Evolutionary conservation across 1,139 yeast species (phyloP).

Genomic region (Starmera stellimalicola): DNA sequence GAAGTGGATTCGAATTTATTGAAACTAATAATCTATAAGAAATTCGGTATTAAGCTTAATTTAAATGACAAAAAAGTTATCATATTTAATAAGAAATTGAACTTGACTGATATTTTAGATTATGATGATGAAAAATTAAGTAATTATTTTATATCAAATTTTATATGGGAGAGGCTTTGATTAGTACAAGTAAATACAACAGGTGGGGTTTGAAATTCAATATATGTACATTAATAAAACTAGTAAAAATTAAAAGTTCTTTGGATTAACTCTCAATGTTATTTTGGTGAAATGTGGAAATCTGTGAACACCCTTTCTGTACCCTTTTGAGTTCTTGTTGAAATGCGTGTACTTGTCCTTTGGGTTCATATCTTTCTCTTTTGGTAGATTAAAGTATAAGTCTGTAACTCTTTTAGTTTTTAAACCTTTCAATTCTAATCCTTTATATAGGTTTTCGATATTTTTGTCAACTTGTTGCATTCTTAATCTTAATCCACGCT

Average conservation of each 20-base stretch:
- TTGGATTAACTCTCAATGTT: constrained; percentile 74
- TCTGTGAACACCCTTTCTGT: constrained; percentile 81
- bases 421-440: constrained; percentile 32
- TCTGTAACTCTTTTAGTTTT: constrained; percentile 17
- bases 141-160: constrained; percentile 56
- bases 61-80: constrained; percentile 34
- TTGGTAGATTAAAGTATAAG: constrained; percentile 45
- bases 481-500: constrained; percentile 74
- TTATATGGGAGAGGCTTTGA: constrained; percentile 57
- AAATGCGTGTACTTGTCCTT: constrained; percentile 84
- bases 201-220: background rate
- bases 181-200: background rate
- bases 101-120: constrained; percentile 40
- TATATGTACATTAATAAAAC: background rate
- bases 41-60: constrained; percentile 27
- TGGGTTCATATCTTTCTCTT: constrained; percentile 70
- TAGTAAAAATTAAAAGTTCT: constrained; percentile 42
- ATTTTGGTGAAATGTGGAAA: constrained; percentile 88
- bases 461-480: constrained; percentile 75
- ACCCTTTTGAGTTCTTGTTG: constrained; percentile 61
- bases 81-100: constrained; percentile 40
- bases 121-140: constrained; percentile 48
- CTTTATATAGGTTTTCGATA: constrained; percentile 58
- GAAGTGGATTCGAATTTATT: constrained; percentile 27
- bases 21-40: constrained; percentile 27